A percentile compares a stretch with the other conserved stretches of the same genome.
Conservation (phyloP, 495 filamentous ascomycete genomes). For the Tuber borchii region DNA sequence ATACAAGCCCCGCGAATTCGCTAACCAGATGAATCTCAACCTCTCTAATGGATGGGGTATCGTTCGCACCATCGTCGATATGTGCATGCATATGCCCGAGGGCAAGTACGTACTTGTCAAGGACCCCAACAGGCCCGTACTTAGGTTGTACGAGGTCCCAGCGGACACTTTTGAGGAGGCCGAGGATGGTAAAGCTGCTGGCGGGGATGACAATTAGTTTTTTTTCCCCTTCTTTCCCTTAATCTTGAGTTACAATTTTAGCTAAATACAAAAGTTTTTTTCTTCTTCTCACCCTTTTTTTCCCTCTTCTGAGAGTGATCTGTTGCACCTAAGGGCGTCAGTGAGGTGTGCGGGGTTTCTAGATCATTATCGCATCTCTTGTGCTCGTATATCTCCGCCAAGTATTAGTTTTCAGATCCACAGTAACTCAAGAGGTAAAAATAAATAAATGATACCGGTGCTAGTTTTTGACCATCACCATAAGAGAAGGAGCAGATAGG, state of each 20-base stretch:
- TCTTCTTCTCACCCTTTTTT: not conserved
- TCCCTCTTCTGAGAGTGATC: not conserved
- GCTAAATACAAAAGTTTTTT: not conserved
- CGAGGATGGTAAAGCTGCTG: conserved; percentile 47
- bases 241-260: not conserved
- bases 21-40: conserved; percentile 94
- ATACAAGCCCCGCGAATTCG: conserved; percentile 96
- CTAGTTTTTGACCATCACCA: too few relatives aligned
- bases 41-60: conserved; percentile 98
- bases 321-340: not conserved
- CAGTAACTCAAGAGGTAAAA: not conserved
- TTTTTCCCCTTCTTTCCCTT: not conserved
- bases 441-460: not conserved
- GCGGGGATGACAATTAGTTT: conserved; percentile 45
- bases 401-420: not conserved
- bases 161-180: conserved; percentile 71
- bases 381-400: not conserved
- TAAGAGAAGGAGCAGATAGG: too few relatives aligned
- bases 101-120: conserved; percentile 67
- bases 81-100: conserved; percentile 66
- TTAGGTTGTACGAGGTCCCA: conserved; percentile 88
- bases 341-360: not conserved
- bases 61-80: conserved; percentile 92
- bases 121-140: conserved; percentile 92
- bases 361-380: not conserved